phyloP scores from a whole-genome alignment of 768 basidiomycete species.

The Macrocybe gigantea region DNA sequence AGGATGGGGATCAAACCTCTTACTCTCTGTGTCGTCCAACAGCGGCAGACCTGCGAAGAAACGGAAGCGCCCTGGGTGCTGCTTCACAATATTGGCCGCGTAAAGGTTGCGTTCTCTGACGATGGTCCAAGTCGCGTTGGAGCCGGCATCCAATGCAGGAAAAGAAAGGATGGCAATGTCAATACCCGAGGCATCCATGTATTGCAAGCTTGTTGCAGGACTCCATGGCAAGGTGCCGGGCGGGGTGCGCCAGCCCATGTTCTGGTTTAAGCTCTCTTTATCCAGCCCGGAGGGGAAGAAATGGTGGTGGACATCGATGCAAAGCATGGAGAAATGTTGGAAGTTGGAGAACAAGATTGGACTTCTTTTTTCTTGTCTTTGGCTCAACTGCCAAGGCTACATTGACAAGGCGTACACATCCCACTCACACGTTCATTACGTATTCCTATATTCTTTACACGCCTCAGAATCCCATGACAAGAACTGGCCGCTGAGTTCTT shows the following conservation, averaged over 20 bases:
- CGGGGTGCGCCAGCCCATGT: slow-evolving; percentile 60
- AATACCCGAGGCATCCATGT: slow-evolving; percentile 56
- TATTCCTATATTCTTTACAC: slow-evolving; percentile 26
- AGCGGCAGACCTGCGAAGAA: slow-evolving; percentile 67
- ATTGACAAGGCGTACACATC: not conserved
- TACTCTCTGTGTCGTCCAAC: slow-evolving; percentile 54
- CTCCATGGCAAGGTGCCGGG: slow-evolving; percentile 62
- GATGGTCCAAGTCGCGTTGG: slow-evolving; percentile 30
- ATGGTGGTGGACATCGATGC: slow-evolving; percentile 77
- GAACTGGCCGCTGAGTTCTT: slow-evolving; percentile 67
- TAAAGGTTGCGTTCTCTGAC: slow-evolving; percentile 43
- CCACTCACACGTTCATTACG: not conserved
- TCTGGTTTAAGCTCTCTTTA: slow-evolving; percentile 37
- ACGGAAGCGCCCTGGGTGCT: slow-evolving; percentile 53
- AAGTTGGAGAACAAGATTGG: not conserved
- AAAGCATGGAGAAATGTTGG: slow-evolving; percentile 5
- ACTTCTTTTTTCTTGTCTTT: not conserved
- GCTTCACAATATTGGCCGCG: slow-evolving; percentile 40
- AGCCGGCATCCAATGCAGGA: slow-evolving; percentile 45
- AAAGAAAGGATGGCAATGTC: slow-evolving; percentile 62
- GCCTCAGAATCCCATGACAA: slow-evolving; percentile 75
- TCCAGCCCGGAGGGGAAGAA: slow-evolving; percentile 51
- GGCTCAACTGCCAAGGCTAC: no score
- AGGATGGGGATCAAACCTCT: slow-evolving; percentile 11
- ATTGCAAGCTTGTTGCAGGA: slow-evolving; percentile 47